phyloP scores from a whole-genome alignment of 2,329 filamentous ascomycete genomes.

The Neonectria magnoliae region DNA sequence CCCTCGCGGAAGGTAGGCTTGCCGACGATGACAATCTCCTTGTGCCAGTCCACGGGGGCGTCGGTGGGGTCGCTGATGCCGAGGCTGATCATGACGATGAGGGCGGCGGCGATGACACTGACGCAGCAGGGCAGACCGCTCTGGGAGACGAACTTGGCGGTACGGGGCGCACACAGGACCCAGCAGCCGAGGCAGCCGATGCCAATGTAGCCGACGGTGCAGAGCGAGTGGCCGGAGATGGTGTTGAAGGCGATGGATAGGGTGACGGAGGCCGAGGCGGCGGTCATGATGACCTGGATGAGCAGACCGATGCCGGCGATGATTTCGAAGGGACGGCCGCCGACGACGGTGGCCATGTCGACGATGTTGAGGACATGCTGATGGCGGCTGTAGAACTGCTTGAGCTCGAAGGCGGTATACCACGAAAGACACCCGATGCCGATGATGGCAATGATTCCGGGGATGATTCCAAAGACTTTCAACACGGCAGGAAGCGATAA shows the following conservation, averaged over 20 bases:
- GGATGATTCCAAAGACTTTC: conserved; percentile 73
- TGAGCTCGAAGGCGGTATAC: conserved; percentile 59
- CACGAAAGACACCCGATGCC: conserved; percentile 73
- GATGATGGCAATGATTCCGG: conserved; percentile 74
- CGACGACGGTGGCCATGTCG: conserved; percentile 70
- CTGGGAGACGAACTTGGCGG: conserved; percentile 59
- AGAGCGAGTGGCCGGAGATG: conserved; percentile 68
- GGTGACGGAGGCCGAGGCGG: conserved; percentile 72
- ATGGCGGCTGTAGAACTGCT: conserved; percentile 75
- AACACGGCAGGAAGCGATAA: conserved; percentile 79
- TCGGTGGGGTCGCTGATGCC: conserved; percentile 44
- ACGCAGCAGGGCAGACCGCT: conserved; percentile 47
- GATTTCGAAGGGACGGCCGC: conserved; percentile 42
- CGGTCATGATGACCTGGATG: conserved; percentile 77
- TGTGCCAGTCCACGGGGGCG: conserved; percentile 43
- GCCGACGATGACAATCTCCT: conserved; percentile 44
- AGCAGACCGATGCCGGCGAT: conserved; percentile 68
- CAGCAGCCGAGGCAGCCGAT: conserved; percentile 71
- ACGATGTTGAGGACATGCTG: conserved; percentile 77
- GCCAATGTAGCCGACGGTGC: conserved; percentile 73
- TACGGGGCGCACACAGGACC: conserved; percentile 72
- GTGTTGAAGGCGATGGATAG: conserved; percentile 76
- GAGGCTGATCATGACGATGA: conserved; percentile 51
- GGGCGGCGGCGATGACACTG: conserved; percentile 48
- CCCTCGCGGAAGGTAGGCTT: conserved; percentile 46